Evolutionary conservation across 2,329 filamentous ascomycete genomes (phyloP).

Genomic region (Calonectria multiphialidica): DNA sequence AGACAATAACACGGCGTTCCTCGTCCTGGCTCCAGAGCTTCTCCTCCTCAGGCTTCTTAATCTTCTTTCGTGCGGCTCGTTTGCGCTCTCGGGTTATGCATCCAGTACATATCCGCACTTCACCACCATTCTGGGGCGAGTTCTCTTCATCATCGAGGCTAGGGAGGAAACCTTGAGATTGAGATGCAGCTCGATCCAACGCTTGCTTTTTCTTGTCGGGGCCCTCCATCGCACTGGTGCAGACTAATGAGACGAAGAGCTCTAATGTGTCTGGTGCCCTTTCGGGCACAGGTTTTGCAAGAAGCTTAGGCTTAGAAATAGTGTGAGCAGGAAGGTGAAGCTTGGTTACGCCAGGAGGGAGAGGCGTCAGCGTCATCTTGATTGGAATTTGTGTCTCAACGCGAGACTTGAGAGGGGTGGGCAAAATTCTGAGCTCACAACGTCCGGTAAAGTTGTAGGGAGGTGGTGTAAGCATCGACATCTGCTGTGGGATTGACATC

Average conservation of each 20-base stretch:
- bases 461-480: slow-evolving; percentile 40
- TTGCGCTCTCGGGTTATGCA: slow-evolving; percentile 94
- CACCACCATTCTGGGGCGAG: slow-evolving; percentile 88
- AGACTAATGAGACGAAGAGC: slow-evolving; percentile 85
- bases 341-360: slow-evolving; percentile 82
- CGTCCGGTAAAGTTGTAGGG: slow-evolving; percentile 48
- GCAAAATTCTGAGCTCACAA: slow-evolving; percentile 69
- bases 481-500: slow-evolving; percentile 48
- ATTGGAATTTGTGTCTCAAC: slow-evolving; percentile 98
- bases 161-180: slow-evolving; percentile 53
- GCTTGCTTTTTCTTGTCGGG: slow-evolving; percentile 75
- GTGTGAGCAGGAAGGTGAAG: slow-evolving; percentile 90
- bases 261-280: slow-evolving; percentile 81
- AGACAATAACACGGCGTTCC: slow-evolving; percentile 85
- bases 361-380: slow-evolving; percentile 79
- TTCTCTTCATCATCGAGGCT: slow-evolving; percentile 70
- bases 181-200: slow-evolving; percentile 64
- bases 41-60: slow-evolving; percentile 93
- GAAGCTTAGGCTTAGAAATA: slow-evolving; percentile 93
- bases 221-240: slow-evolving; percentile 91
- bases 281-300: slow-evolving; percentile 78
- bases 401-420: slow-evolving; percentile 83
- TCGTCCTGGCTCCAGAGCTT: slow-evolving; percentile 87
- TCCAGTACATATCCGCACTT: slow-evolving; percentile 91
- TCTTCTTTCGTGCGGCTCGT: slow-evolving; percentile 90